Evolutionary conservation across 305 asterid species (phyloP).

Genomic region (Salvia sclarea): DNA sequence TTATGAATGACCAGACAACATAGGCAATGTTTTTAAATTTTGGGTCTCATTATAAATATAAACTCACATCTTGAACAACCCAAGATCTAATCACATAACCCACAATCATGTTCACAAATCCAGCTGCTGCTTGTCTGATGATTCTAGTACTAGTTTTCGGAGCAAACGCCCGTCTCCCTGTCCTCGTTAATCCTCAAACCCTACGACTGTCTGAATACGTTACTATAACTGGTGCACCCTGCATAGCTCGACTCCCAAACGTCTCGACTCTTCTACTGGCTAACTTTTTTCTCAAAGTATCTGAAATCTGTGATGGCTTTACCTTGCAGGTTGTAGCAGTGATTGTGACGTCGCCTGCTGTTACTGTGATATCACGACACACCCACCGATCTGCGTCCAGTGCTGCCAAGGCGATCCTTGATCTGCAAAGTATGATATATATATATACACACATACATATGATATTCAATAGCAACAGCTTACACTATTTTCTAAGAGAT

Average conservation of each 20-base stretch:
- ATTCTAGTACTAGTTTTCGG: slow-evolving; percentile 32
- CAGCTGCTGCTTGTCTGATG: slow-evolving; percentile 28
- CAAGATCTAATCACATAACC: slow-evolving; percentile 26
- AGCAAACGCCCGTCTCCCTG: slow-evolving; percentile 37
- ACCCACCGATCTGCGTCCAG: slow-evolving; percentile 64
- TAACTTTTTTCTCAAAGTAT: background rate
- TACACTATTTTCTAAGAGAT: background rate
- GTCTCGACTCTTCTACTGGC: background rate
- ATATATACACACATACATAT: background rate
- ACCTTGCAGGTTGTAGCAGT: slow-evolving; percentile 42
- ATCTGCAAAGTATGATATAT: slow-evolving; percentile 19
- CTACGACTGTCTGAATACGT: slow-evolving; percentile 42
- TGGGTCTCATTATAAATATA: slow-evolving; percentile 16
- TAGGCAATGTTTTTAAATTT: background rate
- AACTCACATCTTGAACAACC: slow-evolving; percentile 30
- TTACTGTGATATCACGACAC: slow-evolving; percentile 60
- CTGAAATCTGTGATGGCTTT: background rate
- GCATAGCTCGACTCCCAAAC: background rate
- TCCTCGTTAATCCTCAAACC: slow-evolving; percentile 37
- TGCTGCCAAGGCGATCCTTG: slow-evolving; percentile 64
- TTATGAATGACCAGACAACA: slow-evolving; percentile 29
- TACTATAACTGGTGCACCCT: slow-evolving; percentile 53
- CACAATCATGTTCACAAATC: slow-evolving; percentile 31
- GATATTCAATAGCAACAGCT: background rate
- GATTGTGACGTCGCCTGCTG: slow-evolving; percentile 76